Evolutionary conservation across 257 asterid genomes (phyloP), one percentile per base, ranked within the genome.

Genomic region (Penstemon eatonii): DNA sequence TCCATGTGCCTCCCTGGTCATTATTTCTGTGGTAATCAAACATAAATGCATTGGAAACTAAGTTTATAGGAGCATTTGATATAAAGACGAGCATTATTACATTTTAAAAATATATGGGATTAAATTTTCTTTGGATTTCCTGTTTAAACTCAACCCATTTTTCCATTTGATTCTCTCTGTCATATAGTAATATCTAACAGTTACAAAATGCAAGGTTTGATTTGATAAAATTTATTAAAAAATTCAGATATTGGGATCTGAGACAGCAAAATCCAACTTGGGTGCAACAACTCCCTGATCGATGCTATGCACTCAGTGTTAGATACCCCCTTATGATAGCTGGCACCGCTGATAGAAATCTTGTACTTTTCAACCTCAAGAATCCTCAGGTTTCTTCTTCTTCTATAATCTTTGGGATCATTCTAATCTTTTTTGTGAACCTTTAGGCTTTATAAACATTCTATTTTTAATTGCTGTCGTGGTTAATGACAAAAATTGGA

Each of bases 241-340:
- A 68, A 73, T 69, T 58, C 86, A 93, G 99, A 88, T 93, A 93
- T 75, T 93, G 96, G 99, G 99, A 93, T 84, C 74, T 89, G 84
- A 84, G 99, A 76, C 97, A 93, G 86, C 83, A 75, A 71, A 90
- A 77, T 81, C 97, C 99, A 68, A 89, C 88, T 63, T 87, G 91
- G 84, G 87, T 86, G 73, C 97, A 90, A 74, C 92, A 85, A 71
- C 99, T 93, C 73, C 96, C 99, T 6, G 99, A 88, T 15, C 95
- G 95, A 58, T 93, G 99, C 91, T 85, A 87, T 80, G 92, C 96
- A 37, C 96, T 93, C 74, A 45, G 91, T 40, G 96, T 90, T 41
- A 87, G 80, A 82, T 82, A 93, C 66, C 99, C 96, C 54, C 87
- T 93, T 70, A 85, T 93, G 99, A 96, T 93, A 42, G 97, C 79